These are phyloP conservation scores for Zygotorulaspora chibaensis DNA, from an alignment of 805 yeast genomes.

Conservation along the genomic window DNA sequence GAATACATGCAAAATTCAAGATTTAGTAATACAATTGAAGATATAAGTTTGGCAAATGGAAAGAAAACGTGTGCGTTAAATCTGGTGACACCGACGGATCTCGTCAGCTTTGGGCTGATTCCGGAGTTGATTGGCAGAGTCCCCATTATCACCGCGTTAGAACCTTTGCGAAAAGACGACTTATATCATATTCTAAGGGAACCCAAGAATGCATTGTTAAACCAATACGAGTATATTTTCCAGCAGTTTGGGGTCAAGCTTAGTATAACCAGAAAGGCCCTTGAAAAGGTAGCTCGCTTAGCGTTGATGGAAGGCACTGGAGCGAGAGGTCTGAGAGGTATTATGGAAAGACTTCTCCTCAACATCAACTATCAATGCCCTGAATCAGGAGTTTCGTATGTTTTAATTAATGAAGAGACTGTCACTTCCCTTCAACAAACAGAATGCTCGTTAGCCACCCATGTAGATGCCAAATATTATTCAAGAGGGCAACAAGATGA, in stretches of 20 bases:
- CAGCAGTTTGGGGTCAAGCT: slow-evolving; percentile 49
- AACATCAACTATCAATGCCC: slow-evolving; percentile 57
- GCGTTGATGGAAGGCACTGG: slow-evolving; percentile 55
- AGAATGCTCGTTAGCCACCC: slow-evolving; percentile 30
- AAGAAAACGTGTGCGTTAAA: slow-evolving; percentile 41
- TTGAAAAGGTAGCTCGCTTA: slow-evolving; percentile 44
- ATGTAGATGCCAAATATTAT: slow-evolving; percentile 42
- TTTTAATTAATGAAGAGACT: slow-evolving; percentile 44
- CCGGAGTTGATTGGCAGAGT: slow-evolving; percentile 60
- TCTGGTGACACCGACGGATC: slow-evolving; percentile 46
- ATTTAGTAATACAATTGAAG: slow-evolving; percentile 32
- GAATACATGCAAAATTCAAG: slow-evolving; percentile 15
- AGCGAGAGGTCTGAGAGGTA: slow-evolving; percentile 55
- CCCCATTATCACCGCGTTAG: slow-evolving; percentile 49
- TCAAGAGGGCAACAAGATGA: slow-evolving; percentile 41
- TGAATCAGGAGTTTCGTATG: slow-evolving; percentile 50
- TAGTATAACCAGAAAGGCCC: slow-evolving; percentile 46
- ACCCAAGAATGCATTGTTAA: slow-evolving; percentile 51
- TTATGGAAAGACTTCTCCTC: slow-evolving; percentile 48
- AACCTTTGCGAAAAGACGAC: slow-evolving; percentile 43
- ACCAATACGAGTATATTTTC: slow-evolving; percentile 52
- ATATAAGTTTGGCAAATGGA: slow-evolving; percentile 38
- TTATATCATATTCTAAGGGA: slow-evolving; percentile 48
- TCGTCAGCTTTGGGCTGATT: slow-evolving; percentile 50
- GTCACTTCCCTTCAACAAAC: slow-evolving; percentile 38